These are phyloP conservation scores for Parathielavia hyrcaniae DNA, from an alignment of 495 filamentous ascomycete species.

Conservation along the genomic window DNA sequence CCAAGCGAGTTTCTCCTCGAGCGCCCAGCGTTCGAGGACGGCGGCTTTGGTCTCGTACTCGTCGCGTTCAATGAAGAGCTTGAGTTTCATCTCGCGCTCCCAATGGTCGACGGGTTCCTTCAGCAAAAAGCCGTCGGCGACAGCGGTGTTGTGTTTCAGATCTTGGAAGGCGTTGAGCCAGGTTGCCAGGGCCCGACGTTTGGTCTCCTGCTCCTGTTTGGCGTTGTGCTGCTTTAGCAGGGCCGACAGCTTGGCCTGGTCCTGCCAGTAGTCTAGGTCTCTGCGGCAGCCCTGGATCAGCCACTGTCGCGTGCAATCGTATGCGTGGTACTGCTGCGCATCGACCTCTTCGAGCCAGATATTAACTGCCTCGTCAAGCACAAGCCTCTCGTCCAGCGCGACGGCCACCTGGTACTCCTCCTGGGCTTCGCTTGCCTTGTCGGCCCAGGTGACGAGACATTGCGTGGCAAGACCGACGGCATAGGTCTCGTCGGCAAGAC, in stretches of 20 bases:
- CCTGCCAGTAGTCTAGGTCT: constrained; percentile 24
- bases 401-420: constrained; percentile 22
- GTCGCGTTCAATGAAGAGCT: constrained; percentile 11
- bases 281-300: constrained; percentile 14
- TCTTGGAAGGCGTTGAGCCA: constrained; percentile 16
- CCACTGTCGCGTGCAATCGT: constrained; percentile 17
- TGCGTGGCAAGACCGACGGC: neutral
- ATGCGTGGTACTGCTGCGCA: constrained; percentile 19
- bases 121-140: constrained; percentile 23
- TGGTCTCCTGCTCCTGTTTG: constrained; percentile 11
- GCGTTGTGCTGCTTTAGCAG: constrained; percentile 21
- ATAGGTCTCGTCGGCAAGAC: constrained; percentile 23
- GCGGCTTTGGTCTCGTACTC: constrained; percentile 18
- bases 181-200: constrained; percentile 10
- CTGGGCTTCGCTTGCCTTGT: constrained; percentile 12
- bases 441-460: constrained; percentile 18
- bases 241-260: constrained; percentile 22
- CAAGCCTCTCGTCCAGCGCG: constrained; percentile 26
- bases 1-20: constrained; percentile 25
- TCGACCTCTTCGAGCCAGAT: constrained; percentile 32
- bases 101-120: constrained; percentile 21
- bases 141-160: neutral
- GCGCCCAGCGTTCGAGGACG: constrained; percentile 22
- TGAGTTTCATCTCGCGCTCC: constrained; percentile 26
- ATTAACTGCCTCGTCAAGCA: constrained; percentile 27